Conservation (phyloP, 306 rosid genomes). For the Cicer arietinum region DNA sequence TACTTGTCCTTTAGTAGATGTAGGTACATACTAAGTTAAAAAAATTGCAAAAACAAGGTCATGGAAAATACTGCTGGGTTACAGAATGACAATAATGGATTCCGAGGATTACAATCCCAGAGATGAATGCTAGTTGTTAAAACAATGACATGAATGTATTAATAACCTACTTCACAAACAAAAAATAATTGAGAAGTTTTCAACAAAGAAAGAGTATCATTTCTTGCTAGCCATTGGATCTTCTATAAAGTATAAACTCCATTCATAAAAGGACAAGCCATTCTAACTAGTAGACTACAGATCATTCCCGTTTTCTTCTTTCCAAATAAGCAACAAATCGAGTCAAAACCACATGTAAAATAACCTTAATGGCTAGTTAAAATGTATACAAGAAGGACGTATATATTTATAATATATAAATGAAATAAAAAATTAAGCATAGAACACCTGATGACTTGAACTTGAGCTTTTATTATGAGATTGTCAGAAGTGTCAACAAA, state of each 20-base stretch:
- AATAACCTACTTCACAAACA: neutral
- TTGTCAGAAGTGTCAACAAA: constrained; percentile 93
- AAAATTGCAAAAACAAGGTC: constrained; percentile 8
- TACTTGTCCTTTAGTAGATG: constrained; percentile 18
- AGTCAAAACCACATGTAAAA: constrained; percentile 9
- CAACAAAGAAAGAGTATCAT: constrained; percentile 1
- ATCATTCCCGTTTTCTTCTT: constrained; percentile 32
- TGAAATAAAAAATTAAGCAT: constrained; percentile 36
- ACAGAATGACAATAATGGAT: constrained; percentile 13
- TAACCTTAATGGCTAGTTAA: neutral
- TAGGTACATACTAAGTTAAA: neutral
- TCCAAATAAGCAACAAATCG: constrained; percentile 14
- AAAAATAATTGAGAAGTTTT: neutral
- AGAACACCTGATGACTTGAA: constrained; percentile 94
- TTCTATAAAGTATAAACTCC: neutral
- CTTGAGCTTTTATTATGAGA: constrained; percentile 98
- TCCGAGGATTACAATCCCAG: constrained; percentile 19
- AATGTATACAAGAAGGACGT: constrained; percentile 2
- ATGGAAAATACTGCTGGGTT: constrained; percentile 25
- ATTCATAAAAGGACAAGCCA: constrained; percentile 16
- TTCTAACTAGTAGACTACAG: constrained; percentile 29
- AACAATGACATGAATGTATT: neutral
- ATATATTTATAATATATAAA: constrained; percentile 21
- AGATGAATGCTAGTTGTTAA: neutral
- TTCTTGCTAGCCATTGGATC: constrained; percentile 16